Conservation (phyloP, 2,329 filamentous ascomycete species). For the Fusarium sp. region DNA sequence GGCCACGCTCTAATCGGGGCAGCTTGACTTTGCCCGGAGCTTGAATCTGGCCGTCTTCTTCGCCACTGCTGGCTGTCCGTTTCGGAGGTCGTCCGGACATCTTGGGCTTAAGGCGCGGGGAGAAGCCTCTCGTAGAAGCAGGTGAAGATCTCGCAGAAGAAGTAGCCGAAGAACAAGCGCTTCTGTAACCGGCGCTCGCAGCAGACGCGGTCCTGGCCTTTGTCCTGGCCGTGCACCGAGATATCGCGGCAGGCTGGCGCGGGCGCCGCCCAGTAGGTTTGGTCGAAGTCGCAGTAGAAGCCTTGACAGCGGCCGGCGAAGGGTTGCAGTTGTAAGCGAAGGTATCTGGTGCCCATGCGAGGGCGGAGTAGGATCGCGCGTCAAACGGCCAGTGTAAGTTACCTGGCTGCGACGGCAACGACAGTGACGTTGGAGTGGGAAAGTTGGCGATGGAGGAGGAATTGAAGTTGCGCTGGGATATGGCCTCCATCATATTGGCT, state of each 20-base stretch:
- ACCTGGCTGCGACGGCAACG: conserved; percentile 27
- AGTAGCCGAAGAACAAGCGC: conserved; percentile 18
- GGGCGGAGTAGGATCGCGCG: conserved; percentile 31
- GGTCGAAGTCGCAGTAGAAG: conserved; percentile 35
- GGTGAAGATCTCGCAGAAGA: conserved; percentile 34
- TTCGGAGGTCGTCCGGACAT: conserved; percentile 44
- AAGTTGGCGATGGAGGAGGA: conserved; percentile 45
- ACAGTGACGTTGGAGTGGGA: conserved; percentile 27
- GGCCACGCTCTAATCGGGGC: conserved; percentile 61
- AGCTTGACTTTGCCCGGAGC: conserved; percentile 59
- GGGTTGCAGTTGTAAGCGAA: conserved; percentile 30
- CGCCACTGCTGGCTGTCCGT: conserved; percentile 45
- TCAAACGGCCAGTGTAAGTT: conserved; percentile 39
- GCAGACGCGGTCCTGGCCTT: conserved; percentile 32
- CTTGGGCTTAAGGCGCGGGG: conserved; percentile 39
- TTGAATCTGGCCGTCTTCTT: conserved; percentile 49
- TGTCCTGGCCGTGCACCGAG: conserved; percentile 30
- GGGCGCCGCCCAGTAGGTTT: conserved; percentile 42
- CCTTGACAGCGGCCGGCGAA: conserved; percentile 22
- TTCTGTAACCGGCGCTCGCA: conserved; percentile 19
- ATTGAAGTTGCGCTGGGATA: conserved; percentile 45
- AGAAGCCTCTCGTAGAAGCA: conserved; percentile 32
- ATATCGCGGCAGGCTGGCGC: conserved; percentile 44
- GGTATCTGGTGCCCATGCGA: conserved; percentile 40
- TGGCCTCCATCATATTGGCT: conserved; percentile 43